Evolutionary conservation across 495 filamentous ascomycete species (phyloP).

Genomic region (Immersiella caudata): DNA sequence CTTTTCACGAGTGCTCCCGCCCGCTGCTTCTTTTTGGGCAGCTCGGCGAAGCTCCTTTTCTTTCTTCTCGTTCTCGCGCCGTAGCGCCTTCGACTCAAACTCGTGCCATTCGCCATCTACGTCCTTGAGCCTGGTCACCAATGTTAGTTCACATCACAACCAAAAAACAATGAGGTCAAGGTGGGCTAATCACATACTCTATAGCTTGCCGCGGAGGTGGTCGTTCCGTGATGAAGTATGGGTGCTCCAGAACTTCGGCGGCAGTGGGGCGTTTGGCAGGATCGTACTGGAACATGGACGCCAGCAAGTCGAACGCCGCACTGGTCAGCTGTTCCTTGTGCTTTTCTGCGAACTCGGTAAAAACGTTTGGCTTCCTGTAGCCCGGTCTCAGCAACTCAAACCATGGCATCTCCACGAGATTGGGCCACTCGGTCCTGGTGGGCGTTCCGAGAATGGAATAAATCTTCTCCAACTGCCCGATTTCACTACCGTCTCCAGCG

Average conservation of each 20-base stretch:
- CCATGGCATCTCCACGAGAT: constrained; percentile 90
- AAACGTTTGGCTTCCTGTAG: constrained; percentile 73
- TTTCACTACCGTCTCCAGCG: constrained; percentile 90
- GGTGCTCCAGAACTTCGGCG: constrained; percentile 81
- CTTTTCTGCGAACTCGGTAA: constrained; percentile 83
- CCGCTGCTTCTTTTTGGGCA: constrained; percentile 50
- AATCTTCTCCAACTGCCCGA: constrained; percentile 94
- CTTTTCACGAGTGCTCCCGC: constrained; percentile 45
- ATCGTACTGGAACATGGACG: constrained; percentile 83
- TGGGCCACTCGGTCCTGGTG: constrained; percentile 80
- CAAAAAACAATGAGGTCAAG: not conserved
- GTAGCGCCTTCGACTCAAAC: constrained; percentile 93
- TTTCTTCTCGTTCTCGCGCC: constrained; percentile 83
- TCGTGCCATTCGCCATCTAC: constrained; percentile 98
- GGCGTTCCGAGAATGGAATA: constrained; percentile 93
- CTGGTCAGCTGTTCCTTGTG: constrained; percentile 74
- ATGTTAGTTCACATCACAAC: constrained; percentile 26
- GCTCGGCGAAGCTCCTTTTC: constrained; percentile 71
- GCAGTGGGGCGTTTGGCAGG: constrained; percentile 83
- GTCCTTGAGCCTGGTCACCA: constrained; percentile 64
- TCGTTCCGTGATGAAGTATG: constrained; percentile 85
- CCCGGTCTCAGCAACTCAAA: constrained; percentile 84
- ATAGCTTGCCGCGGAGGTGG: constrained; percentile 75
- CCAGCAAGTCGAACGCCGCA: constrained; percentile 79
- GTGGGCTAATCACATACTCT: constrained; percentile 63